Base-by-base conservation (phyloP, 495 filamentous ascomycete genomes). In the Aspergillus diversus region DNA sequence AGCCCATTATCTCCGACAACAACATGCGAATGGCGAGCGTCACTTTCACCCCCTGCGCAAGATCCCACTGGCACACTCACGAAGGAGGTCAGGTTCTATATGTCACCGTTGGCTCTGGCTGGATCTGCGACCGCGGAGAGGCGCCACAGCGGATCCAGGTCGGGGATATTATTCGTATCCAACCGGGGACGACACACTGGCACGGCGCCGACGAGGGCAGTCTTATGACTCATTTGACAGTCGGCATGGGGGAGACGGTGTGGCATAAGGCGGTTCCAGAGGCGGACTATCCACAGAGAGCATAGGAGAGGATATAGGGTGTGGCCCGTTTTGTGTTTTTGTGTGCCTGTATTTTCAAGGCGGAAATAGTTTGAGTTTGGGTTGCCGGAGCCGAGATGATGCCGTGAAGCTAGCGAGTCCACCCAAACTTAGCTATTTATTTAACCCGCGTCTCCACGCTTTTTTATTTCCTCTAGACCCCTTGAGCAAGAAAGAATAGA, bases 51-150 rank as follows among this genome's bases (percentile, higher is more conserved):
- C 68, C 68, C 7, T 70, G 68, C 43, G 65, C 70, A 4, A 65
- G 65, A 0, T 70, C 66, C 15, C 54, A 70, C 37, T 72, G 70
- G 70, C 65, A 72, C 37, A 70, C 63, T 3, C 70, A 72, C 51
- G 68, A 70, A 43, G 55, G 60, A 8, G 65, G 70, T 3, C 68
- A 70, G 43, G 47, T 70, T 15, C 60, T 73, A 42, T 34, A 60
- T 0, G 68, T 69, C 5, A 43, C 64, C 11, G 51, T 68, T 4
- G 68, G 70, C 2, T 55, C 32, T 12, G 68, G 66, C 31, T 70
- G 70, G 70, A 61, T 72, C 21, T 72, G 70, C 27, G 68, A 69
- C 46, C 59, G 59, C 27, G 68, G 68, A 2, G 47, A 51, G 8
- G 55, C 53, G 27, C 59, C 68, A 0, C 55, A 49, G 11, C 33